phyloP scores from a whole-genome alignment of 73 alveolate species.

The Paramecium pentaurelia region DNA sequence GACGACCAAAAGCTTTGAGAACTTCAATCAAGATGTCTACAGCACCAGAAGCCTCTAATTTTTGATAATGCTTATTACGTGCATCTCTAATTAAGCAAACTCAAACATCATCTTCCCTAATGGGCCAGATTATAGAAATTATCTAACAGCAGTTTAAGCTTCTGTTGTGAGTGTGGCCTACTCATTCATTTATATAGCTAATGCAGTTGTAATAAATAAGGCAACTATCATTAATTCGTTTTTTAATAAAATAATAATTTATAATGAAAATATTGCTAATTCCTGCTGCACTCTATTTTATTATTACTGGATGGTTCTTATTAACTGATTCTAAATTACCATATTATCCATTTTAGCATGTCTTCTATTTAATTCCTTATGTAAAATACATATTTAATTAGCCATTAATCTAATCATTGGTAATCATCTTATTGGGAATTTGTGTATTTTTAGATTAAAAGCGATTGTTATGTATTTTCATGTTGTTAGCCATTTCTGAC shows the following conservation, averaged over 20 bases:
- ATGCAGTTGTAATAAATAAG: constrained; percentile 24
- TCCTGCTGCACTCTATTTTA: not conserved
- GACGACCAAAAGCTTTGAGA: constrained; percentile 35
- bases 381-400: not conserved
- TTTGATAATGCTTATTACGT: not conserved
- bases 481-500: not conserved
- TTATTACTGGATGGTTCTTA: not conserved
- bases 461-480: not conserved
- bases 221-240: constrained; percentile 2
- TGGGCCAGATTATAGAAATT: not conserved
- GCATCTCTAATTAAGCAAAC: constrained; percentile 47
- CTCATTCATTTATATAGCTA: not conserved
- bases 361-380: not conserved
- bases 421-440: not conserved
- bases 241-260: not conserved
- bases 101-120: constrained; percentile 46
- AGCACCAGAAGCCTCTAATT: constrained; percentile 52
- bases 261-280: not conserved
- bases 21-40: constrained; percentile 46
- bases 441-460: not conserved
- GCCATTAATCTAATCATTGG: not conserved
- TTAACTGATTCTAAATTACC: not conserved
- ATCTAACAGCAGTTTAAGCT: not conserved
- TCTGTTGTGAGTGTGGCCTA: not conserved
- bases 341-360: not conserved